Evolutionary conservation across 805 yeast genomes (phyloP).

Genomic region (Sporopachydermia lactativora): DNA sequence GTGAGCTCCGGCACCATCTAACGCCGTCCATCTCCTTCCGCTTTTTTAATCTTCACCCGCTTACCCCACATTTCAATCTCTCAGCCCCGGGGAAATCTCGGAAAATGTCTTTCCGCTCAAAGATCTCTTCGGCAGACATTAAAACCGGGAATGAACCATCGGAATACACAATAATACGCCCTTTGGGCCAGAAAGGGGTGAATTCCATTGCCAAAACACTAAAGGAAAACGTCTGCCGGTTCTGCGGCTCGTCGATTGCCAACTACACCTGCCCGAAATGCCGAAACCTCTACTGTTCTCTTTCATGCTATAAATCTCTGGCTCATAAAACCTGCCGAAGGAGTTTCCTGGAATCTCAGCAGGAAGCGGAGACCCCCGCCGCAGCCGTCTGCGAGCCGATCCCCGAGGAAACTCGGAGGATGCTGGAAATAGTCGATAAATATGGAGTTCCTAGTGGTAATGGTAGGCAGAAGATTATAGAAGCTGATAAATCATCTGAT

Average conservation of each 20-base stretch:
- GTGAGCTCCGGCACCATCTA: no score
- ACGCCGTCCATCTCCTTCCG: no score
- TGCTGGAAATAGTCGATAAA: slow-evolving; percentile 3
- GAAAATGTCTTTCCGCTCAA: no score
- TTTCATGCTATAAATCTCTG: slow-evolving; percentile 7
- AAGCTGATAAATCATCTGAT: neutral
- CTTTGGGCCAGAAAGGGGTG: slow-evolving; percentile 1
- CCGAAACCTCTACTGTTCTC: slow-evolving; percentile 5
- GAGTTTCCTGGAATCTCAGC: slow-evolving; percentile 4
- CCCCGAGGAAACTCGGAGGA: slow-evolving; percentile 4
- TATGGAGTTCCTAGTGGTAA: slow-evolving; percentile 1
- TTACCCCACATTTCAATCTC: no score
- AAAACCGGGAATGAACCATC: neutral
- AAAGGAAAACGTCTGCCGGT: neutral
- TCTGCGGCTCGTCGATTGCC: neutral
- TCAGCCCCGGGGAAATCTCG: no score
- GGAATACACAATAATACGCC: neutral
- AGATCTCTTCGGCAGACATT: no score
- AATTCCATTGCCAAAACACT: neutral
- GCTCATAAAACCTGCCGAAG: slow-evolving; percentile 5
- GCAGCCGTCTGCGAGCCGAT: neutral
- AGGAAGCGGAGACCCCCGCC: neutral
- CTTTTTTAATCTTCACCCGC: no score
- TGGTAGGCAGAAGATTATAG: no score
- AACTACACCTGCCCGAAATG: slow-evolving; percentile 8